Evolutionary conservation across 345 rosid species (phyloP).

Genomic region (Rhizophora apiculata): DNA sequence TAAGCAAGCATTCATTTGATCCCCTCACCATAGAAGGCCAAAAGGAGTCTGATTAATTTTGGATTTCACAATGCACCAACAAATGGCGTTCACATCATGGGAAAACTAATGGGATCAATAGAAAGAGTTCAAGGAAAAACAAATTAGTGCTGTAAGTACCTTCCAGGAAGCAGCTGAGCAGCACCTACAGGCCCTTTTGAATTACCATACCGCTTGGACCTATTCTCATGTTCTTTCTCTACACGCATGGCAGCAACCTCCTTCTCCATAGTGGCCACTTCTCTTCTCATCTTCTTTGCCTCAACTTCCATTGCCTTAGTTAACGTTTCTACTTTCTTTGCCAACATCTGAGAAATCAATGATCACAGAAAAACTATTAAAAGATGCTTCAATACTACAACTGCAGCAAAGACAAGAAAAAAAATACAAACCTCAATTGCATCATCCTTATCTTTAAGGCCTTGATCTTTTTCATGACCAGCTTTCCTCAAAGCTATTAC

Average conservation of each 20-base stretch:
- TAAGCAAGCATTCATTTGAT: too few species aligned
- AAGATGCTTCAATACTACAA: conserved; percentile 7
- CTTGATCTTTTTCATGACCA: conserved; percentile 89
- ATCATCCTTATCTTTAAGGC: conserved; percentile 93
- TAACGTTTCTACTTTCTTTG: conserved; percentile 93
- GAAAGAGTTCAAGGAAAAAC: background rate
- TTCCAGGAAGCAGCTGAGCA: conserved; percentile 78
- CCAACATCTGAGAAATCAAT: conserved; percentile 65
- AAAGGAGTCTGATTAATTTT: background rate
- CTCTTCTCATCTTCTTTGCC: conserved; percentile 98
- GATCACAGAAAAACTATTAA: conserved; percentile 18
- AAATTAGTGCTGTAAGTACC: conserved; percentile 38
- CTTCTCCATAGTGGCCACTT: conserved; percentile 97
- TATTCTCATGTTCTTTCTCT: conserved; percentile 78
- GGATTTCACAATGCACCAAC: background rate
- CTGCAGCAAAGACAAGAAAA: conserved; percentile 7
- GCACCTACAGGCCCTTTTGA: conserved; percentile 59
- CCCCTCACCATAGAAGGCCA: background rate
- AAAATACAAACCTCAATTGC: conserved; percentile 73
- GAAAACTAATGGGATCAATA: background rate
- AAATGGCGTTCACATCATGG: background rate
- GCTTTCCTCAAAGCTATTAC: conserved; percentile 76
- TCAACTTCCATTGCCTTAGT: conserved; percentile 99
- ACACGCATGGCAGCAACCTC: conserved; percentile 98
- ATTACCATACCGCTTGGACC: conserved; percentile 60